A percentile compares a stretch with the other conserved stretches of the same genome.
These are phyloP conservation scores for Colletotrichum costaricense DNA, from an alignment of 2,329 filamentous ascomycete species.

Conservation along the genomic window DNA sequence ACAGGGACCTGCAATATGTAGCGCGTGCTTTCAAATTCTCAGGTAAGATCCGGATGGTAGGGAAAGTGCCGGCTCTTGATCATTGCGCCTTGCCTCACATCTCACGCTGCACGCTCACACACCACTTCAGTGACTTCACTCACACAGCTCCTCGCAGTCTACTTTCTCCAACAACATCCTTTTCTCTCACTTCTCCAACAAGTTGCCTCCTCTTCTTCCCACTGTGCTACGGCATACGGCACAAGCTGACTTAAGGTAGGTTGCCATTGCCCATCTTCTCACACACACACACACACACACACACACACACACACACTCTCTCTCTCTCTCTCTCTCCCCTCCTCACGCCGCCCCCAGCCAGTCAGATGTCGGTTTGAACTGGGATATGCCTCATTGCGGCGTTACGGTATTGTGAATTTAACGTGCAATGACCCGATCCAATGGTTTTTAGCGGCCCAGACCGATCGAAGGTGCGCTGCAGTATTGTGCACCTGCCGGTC, in stretches of 20 bases:
- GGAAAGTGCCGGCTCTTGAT: slow-evolving; percentile 8
- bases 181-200: background rate
- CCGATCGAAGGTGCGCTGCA: slow-evolving; percentile 27
- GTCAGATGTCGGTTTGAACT: slow-evolving; percentile 13
- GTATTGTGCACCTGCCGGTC: background rate
- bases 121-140: too few species aligned
- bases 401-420: slow-evolving; percentile 14
- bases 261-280: background rate
- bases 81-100: background rate
- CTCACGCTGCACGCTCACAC: too few species aligned
- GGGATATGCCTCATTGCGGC: slow-evolving; percentile 6
- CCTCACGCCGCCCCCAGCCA: background rate
- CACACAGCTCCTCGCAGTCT: background rate
- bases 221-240: background rate
- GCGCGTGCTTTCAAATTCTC: slow-evolving; percentile 28
- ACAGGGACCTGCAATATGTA: background rate
- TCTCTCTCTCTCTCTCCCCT: background rate
- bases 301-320: too few species aligned
- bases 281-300: background rate
- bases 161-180: background rate
- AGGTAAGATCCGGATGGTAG: slow-evolving; percentile 17
- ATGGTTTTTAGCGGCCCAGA: slow-evolving; percentile 26
- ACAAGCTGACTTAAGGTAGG: background rate
- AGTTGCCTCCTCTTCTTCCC: background rate
- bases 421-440: slow-evolving; percentile 33